Percentiles rank a stretch among this genome's conserved stretches.
phyloP scores from a whole-genome alignment of 768 basidiomycete genomes.

The Pisolithus tinctorius region DNA sequence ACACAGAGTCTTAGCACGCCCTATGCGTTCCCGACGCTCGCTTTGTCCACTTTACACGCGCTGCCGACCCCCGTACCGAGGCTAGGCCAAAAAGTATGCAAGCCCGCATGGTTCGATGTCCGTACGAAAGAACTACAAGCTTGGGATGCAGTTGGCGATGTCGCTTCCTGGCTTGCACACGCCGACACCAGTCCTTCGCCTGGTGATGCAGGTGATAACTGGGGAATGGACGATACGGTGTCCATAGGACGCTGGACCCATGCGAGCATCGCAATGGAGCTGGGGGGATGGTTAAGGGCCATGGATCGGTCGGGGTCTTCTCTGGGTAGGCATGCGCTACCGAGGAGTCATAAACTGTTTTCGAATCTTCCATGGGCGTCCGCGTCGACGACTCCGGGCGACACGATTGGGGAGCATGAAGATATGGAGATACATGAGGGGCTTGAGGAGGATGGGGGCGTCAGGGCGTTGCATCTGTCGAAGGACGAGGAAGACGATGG shows the following conservation, averaged over 20 bases:
- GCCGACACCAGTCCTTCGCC: slow-evolving; percentile 19
- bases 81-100: slow-evolving; percentile 74
- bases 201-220: slow-evolving; percentile 8
- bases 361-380: slow-evolving; percentile 43
- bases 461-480: slow-evolving; percentile 20
- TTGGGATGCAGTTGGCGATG: slow-evolving; percentile 50
- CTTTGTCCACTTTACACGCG: slow-evolving; percentile 79
- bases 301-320: slow-evolving; percentile 23
- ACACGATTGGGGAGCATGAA: slow-evolving; percentile 24
- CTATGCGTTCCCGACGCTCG: slow-evolving; percentile 79
- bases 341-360: slow-evolving; percentile 41
- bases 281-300: slow-evolving; percentile 55
- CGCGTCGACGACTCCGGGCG: slow-evolving; percentile 10
- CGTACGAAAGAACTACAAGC: slow-evolving; percentile 53
- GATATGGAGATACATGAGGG: slow-evolving; percentile 20
- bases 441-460: slow-evolving; percentile 26
- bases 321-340: slow-evolving; percentile 3
- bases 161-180: slow-evolving; percentile 46
- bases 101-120: slow-evolving; percentile 78
- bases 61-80: slow-evolving; percentile 83
- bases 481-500: slow-evolving; percentile 24
- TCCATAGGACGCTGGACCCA: slow-evolving; percentile 43
- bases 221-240: neutral
- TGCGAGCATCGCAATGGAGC: slow-evolving; percentile 44
- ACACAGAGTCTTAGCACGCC: slow-evolving; percentile 60